Conservation (phyloP, 1,284 basidiomycete species). For the Trichosporon ovoides region DNA sequence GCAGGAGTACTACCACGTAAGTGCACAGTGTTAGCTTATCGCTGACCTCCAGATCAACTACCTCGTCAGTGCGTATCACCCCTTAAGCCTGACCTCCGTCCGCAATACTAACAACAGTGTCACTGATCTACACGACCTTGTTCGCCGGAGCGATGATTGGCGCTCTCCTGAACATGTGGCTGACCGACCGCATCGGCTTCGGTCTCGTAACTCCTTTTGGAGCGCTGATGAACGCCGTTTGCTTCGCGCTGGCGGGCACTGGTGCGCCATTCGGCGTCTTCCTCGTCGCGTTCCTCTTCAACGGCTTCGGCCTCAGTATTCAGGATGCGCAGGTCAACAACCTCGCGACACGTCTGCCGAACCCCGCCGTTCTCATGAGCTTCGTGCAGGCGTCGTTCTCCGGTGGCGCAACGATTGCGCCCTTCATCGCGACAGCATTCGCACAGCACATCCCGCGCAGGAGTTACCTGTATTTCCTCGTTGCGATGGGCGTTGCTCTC, state of each 20-base stretch:
- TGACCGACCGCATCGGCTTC: slow-evolving; percentile 58
- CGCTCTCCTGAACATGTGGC: slow-evolving; percentile 51
- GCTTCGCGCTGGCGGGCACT: slow-evolving; percentile 10
- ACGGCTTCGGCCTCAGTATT: slow-evolving; percentile 15
- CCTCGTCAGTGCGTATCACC: slow-evolving; percentile 14
- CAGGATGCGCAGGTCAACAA: slow-evolving; percentile 25
- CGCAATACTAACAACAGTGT: slow-evolving; percentile 12
- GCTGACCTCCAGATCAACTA: slow-evolving; percentile 18
- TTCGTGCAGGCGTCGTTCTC: slow-evolving; percentile 42
- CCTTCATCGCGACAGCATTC: slow-evolving; percentile 62
- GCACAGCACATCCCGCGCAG: slow-evolving; percentile 17
- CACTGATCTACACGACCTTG: slow-evolving; percentile 12
- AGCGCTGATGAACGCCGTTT: slow-evolving; percentile 8
- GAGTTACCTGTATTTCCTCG: slow-evolving; percentile 17
- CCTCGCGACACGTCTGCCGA: slow-evolving; percentile 18
- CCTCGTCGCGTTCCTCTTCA: slow-evolving; percentile 14
- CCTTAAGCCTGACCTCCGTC: too few species aligned
- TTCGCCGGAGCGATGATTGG: slow-evolving; percentile 14
- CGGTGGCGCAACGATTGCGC: slow-evolving; percentile 58
- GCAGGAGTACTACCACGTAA: slow-evolving; percentile 19
- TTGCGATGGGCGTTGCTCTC: slow-evolving; percentile 16
- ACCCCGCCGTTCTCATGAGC: slow-evolving; percentile 19
- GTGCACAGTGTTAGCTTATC: not conserved
- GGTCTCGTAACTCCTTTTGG: slow-evolving; percentile 53
- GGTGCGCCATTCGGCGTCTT: slow-evolving; percentile 16